Evolutionary conservation across 371 early-diverging fungal genomes (phyloP), one percentile per base, ranked within the genome.

Genomic region (Smittium mucronatum): DNA sequence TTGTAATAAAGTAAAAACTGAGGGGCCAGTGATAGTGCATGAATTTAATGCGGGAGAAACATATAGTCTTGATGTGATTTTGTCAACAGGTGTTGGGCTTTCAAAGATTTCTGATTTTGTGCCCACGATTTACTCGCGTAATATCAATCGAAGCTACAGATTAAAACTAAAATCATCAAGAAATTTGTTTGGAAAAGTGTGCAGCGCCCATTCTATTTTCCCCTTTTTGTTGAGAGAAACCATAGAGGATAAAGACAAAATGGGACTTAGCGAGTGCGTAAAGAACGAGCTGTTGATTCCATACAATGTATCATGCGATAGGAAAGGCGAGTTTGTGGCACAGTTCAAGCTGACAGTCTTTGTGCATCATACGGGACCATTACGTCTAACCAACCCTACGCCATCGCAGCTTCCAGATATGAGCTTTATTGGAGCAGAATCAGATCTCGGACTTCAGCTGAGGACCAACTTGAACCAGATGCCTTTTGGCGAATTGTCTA

Each of bases 111-210:
- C 83, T 5, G 85, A 87, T 33, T 70, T 71, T 70, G 85, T 86
- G 70, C 87, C 94, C 34, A 86, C 88, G 21, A 82, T 96, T 66
- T 94, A 80, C 84, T 86, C 90, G 75, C 86, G 93, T 66, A 89
- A 92, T 73, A 89, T 90, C 69, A 86, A 88, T 78, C 70, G 63
- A 64, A 86, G 83, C 69, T 93, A 94, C 80, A 82, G 86, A 72
- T 85, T 95, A 70, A 95, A 94, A 83, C 85, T 94, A 81, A 86
- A 91, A 76, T 76, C 94, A 36, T 88, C 93, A n/a, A 87, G 93
- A 70, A 75, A 79, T 26, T 85, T 92, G 17, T 89, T 88, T 75
- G 81, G 82, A 63, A 86, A 89, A 75, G 83, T 94, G 75, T 82
- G 82, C 75, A 84, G 82, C 35, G 75, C 83, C 63, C 86, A 86